phyloP scores from a whole-genome alignment of 352 stramenopile species.

The Globisporangium uncinulatum region DNA sequence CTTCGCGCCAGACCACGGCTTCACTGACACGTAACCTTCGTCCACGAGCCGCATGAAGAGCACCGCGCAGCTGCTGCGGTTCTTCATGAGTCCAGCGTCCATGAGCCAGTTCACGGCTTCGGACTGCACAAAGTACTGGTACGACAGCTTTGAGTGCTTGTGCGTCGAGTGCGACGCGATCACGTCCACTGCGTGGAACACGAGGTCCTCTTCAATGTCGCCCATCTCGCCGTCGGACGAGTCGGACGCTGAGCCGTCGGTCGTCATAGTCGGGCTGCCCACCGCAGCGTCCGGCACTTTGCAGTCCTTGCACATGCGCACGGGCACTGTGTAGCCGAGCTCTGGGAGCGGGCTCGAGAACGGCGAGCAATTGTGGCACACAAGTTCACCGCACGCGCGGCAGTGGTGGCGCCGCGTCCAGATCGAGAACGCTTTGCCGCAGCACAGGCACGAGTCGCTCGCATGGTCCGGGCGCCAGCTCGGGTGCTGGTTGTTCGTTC shows the following conservation, averaged over 20 bases:
- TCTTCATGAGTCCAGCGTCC: slow-evolving; percentile 58
- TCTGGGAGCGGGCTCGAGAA: slow-evolving; percentile 48
- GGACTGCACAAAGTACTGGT: slow-evolving; percentile 83
- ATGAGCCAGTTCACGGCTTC: slow-evolving; percentile 81
- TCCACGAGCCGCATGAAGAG: slow-evolving; percentile 67
- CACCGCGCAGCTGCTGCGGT: slow-evolving; percentile 37
- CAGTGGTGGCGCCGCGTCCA: slow-evolving; percentile 75
- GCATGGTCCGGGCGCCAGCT: slow-evolving; percentile 68
- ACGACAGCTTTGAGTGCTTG: slow-evolving; percentile 72
- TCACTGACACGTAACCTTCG: slow-evolving; percentile 64
- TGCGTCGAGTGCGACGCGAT: slow-evolving; percentile 56
- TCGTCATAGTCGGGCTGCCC: slow-evolving; percentile 19
- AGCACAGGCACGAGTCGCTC: slow-evolving; percentile 68
- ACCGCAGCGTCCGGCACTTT: slow-evolving; percentile 16
- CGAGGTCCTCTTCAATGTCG: slow-evolving; percentile 51
- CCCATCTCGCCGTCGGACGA: slow-evolving; percentile 51
- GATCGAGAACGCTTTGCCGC: slow-evolving; percentile 62
- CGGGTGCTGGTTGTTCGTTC: slow-evolving; percentile 16
- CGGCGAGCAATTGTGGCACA: slow-evolving; percentile 68
- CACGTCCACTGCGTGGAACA: slow-evolving; percentile 57
- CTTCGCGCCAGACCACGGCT: slow-evolving; percentile 41
- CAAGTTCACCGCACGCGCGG: slow-evolving; percentile 69
- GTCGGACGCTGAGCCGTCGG: slow-evolving; percentile 29
- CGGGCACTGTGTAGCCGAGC: slow-evolving; percentile 60
- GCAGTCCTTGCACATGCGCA: slow-evolving; percentile 73